phyloP scores from a whole-genome alignment of 2,329 filamentous ascomycete species.

The Chaetomiaceae sp. region DNA sequence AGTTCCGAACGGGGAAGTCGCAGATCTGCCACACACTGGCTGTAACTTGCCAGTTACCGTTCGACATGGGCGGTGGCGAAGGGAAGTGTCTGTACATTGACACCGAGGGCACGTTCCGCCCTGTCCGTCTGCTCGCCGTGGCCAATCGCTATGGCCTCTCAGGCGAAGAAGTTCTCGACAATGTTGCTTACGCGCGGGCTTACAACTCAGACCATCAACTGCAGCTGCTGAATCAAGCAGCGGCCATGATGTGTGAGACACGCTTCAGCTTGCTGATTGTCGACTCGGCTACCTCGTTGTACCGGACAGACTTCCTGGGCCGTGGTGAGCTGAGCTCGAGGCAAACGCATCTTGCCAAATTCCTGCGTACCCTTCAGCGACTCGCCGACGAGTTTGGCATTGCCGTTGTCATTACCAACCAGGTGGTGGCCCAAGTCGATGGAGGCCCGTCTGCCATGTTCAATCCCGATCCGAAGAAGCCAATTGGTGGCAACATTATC shows the following conservation, averaged over 20 bases:
- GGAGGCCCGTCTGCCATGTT: conserved; percentile 97
- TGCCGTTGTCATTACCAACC: conserved; percentile 96
- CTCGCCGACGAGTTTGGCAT: conserved; percentile 86
- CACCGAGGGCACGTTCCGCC: conserved; percentile 94
- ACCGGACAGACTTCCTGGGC: conserved; percentile 95
- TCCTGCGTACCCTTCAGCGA: conserved; percentile 78
- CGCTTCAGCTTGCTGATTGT: conserved; percentile 94
- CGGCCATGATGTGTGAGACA: conserved; percentile 99
- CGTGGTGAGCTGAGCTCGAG: conserved; percentile 92
- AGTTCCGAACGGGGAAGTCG: conserved; percentile 97
- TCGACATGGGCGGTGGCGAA: conserved; percentile 98
- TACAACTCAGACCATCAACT: conserved; percentile 99
- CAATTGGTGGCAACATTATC: conserved; percentile 97
- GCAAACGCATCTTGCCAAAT: conserved; percentile 84
- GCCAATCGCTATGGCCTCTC: conserved; percentile 92
- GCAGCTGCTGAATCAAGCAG: conserved; percentile 88
- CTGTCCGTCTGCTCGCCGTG: conserved; percentile 83
- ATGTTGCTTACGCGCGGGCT: conserved; percentile 93
- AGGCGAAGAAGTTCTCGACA: conserved; percentile 95
- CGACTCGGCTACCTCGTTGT: conserved; percentile 91
- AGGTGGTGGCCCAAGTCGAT: conserved; percentile 97
- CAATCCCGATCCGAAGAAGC: conserved; percentile 98
- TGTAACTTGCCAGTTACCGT: conserved; percentile 94
- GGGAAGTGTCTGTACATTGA: conserved; percentile 99
- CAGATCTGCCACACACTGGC: conserved; percentile 98